Percentiles rank a stretch among this genome's conserved stretches.
phyloP scores from a whole-genome alignment of 768 basidiomycete species.

The Xerocomellus amylosporus region DNA sequence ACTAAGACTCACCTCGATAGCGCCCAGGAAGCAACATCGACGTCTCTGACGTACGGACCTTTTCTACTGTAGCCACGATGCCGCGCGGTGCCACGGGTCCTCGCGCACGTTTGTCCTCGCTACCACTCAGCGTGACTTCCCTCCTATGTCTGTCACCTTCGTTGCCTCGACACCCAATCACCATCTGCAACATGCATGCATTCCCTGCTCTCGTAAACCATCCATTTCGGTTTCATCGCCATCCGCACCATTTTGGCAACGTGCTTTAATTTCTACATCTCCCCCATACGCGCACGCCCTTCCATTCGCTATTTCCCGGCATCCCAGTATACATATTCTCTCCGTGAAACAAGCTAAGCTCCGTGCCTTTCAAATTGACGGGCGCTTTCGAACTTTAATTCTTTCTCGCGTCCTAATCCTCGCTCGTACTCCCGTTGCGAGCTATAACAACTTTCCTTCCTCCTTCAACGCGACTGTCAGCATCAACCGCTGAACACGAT shows the following conservation, averaged over 20 bases:
- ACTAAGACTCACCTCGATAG: constrained; percentile 20
- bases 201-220: constrained; percentile 18
- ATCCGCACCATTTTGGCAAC: constrained; percentile 11
- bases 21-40: constrained; percentile 12
- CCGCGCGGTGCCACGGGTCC: constrained; percentile 35
- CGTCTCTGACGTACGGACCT: constrained; percentile 16
- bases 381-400: constrained; percentile 19
- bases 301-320: constrained; percentile 3
- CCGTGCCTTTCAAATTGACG: constrained; percentile 24
- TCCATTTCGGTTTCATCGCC: constrained; percentile 8
- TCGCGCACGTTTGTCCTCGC: constrained; percentile 34
- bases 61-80: constrained; percentile 26
- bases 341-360: constrained; percentile 6
- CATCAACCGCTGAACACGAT: too few relatives aligned
- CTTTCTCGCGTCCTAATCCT: constrained; percentile 10
- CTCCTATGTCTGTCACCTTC: constrained; percentile 3
- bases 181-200: constrained; percentile 26
- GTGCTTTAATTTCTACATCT: constrained; percentile 9
- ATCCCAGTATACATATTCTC: background rate
- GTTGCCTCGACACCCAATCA: constrained; percentile 23
- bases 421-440: background rate
- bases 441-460: background rate
- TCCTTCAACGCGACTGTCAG: background rate
- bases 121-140: constrained; percentile 16
- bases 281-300: background rate